Evolutionary conservation across 148 eudicot species (phyloP), one percentile per base, ranked within the genome.

Genomic region (Amaranthus hypochondriacus): DNA sequence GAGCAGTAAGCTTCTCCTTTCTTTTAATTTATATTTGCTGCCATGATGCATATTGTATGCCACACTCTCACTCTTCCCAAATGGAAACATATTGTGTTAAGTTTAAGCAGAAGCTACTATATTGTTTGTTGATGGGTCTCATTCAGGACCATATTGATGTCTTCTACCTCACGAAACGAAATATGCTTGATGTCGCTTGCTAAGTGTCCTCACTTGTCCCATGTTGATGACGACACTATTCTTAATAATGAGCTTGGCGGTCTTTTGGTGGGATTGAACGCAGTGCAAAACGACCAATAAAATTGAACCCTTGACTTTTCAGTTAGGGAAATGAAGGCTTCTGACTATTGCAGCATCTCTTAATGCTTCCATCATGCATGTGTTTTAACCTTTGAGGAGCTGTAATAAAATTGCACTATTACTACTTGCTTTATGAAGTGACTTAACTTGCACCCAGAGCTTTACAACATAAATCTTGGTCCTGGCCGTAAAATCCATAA

Each of bases 1-100:
- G 98, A 78, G 87, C 85, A 73, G 98, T 93, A 76, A 76, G 86
- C 63, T 54, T 77, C 62, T 76, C 10, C 50, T 49, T 60, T 63
- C 12, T 47, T 4, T 28, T 52, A 60, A 51, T 53, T 54, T 59
- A 7, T 6, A 47, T 21, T 48, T 66, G 5, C 18, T 64, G 61
- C 70, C 46, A 47, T 68, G 73, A 39, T 78, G 48, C 52, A 14
- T 72, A 52, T 3, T 60, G 54, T 50, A 44, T 72, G 44, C 51
- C 6, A 66, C 10, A 48, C 56, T 15, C 28, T 78, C 56, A 9
- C 62, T 78, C 46, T 43, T 57, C 39, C 3, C 11, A 39, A 12
- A 62, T 9, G 6, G 15, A 66, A 15, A 13, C 54, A 48, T 66
- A 66, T 48, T 0, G 21, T 66, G 69, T 12, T 64, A 5, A 46